A percentile compares a stretch with the other conserved stretches of the same genome.
Conservation (phyloP, 2,329 filamentous ascomycete genomes). For the Sclerotinia trifoliorum region DNA sequence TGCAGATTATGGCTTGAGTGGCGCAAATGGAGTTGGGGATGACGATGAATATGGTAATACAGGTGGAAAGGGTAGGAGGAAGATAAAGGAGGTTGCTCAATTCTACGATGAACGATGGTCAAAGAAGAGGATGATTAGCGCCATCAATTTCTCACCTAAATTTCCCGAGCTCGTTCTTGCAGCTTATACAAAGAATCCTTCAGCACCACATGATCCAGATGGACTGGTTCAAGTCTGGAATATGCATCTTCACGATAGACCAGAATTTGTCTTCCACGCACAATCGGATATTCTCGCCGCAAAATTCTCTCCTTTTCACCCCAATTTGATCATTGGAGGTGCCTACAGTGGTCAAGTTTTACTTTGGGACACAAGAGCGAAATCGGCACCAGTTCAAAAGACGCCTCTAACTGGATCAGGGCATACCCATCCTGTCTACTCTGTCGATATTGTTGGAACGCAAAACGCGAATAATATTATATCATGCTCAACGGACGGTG, state of each 20-base stretch:
- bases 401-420: slow-evolving; percentile 92
- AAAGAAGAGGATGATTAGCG: slow-evolving; percentile 95
- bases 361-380: slow-evolving; percentile 92
- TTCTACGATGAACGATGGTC: slow-evolving; percentile 96
- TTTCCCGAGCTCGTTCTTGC: slow-evolving; percentile 90
- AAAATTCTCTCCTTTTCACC: slow-evolving; percentile 98
- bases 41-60: slow-evolving; percentile 73
- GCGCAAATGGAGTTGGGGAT: slow-evolving; percentile 68
- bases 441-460: slow-evolving; percentile 91
- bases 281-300: slow-evolving; percentile 94
- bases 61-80: slow-evolving; percentile 67
- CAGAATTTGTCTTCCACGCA: slow-evolving; percentile 95
- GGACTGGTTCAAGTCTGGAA: slow-evolving; percentile 98
- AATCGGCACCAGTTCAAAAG: slow-evolving; percentile 87
- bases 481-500: slow-evolving; percentile 92
- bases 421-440: slow-evolving; percentile 95
- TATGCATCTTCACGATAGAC: slow-evolving; percentile 85
- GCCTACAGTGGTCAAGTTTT: slow-evolving; percentile 96
- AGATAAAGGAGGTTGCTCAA: slow-evolving; percentile 83
- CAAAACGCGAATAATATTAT: slow-evolving; percentile 99
- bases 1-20: slow-evolving; percentile 86
- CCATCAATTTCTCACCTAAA: slow-evolving; percentile 93
- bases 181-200: slow-evolving; percentile 95
- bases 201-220: slow-evolving; percentile 89
- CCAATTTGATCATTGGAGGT: slow-evolving; percentile 91